Percentiles rank a stretch among this genome's conserved stretches.
Conservation (phyloP, 345 rosid species). For the Atalantia buxifolia region DNA sequence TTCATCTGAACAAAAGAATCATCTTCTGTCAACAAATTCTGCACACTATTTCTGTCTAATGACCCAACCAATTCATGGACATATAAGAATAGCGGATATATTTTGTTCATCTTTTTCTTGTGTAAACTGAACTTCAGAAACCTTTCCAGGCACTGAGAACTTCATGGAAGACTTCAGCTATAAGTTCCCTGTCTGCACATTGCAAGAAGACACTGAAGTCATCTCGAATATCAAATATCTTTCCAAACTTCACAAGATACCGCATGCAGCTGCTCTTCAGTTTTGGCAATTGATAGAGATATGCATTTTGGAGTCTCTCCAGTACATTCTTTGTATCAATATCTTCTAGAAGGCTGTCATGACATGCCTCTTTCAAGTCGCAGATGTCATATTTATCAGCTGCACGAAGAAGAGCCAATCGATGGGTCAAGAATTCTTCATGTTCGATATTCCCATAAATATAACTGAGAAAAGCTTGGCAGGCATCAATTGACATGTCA, state of each 20-base stretch:
- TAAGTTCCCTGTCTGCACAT: slow-evolving; percentile 72
- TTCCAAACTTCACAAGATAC: slow-evolving; percentile 93
- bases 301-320: slow-evolving; percentile 82
- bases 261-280: slow-evolving; percentile 74
- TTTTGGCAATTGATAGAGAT: slow-evolving; percentile 58
- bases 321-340: slow-evolving; percentile 79
- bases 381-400: slow-evolving; percentile 82
- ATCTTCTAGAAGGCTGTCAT: slow-evolving; percentile 77
- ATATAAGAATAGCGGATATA: background rate
- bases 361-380: slow-evolving; percentile 86
- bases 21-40: slow-evolving; percentile 29
- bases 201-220: slow-evolving; percentile 74
- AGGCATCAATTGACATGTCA: slow-evolving; percentile 79
- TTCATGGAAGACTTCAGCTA: slow-evolving; percentile 83
- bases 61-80: slow-evolving; percentile 11
- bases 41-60: slow-evolving; percentile 23
- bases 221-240: slow-evolving; percentile 81
- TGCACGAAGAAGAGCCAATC: slow-evolving; percentile 70
- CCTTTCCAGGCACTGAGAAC: slow-evolving; percentile 89
- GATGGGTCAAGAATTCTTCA: slow-evolving; percentile 65
- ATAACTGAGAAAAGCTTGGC: slow-evolving; percentile 74
- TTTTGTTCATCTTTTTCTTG: background rate
- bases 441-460: slow-evolving; percentile 75
- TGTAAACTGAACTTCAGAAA: slow-evolving; percentile 37
- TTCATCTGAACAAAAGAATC: slow-evolving; percentile 47